phyloP scores from a whole-genome alignment of 495 filamentous ascomycete species.

The Penicillium desertorum region DNA sequence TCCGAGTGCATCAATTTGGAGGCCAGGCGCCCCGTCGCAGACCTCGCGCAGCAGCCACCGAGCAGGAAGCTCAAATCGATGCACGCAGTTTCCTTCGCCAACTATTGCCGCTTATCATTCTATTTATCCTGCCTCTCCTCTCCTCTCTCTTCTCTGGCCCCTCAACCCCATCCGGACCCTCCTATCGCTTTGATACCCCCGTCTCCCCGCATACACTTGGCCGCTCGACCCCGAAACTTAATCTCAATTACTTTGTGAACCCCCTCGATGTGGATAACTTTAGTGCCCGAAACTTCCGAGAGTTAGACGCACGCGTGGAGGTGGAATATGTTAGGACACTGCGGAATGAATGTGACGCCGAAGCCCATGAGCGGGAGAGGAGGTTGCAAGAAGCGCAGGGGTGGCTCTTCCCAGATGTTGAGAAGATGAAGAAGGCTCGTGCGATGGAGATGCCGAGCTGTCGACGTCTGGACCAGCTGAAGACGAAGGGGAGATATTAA shows the following conservation, averaged over 20 bases:
- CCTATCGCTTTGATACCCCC: conserved; percentile 67
- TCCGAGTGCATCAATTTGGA: conserved; percentile 86
- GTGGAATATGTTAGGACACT: conserved; percentile 64
- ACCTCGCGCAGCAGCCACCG: conserved; percentile 62
- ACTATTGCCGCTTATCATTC: conserved; percentile 80
- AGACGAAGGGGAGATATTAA: conserved; percentile 27
- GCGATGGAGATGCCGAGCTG: conserved; percentile 62
- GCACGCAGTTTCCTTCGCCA: conserved; percentile 51
- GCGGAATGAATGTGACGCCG: conserved; percentile 67
- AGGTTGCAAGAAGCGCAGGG: conserved; percentile 80
- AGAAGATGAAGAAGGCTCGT: conserved; percentile 68
- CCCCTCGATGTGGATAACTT: conserved; percentile 72
- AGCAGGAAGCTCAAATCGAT: conserved; percentile 50
- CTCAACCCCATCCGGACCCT: conserved; percentile 59
- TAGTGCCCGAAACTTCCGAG: conserved; percentile 60
- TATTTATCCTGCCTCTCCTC: conserved; percentile 85
- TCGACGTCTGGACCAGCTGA: conserved; percentile 49
- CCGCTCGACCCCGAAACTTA: conserved; percentile 66
- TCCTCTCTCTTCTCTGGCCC: conserved; percentile 72
- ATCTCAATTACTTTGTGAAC: conserved; percentile 81
- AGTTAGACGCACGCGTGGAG: conserved; percentile 78
- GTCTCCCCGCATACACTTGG: conserved; percentile 67
- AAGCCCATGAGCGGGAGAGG: conserved; percentile 59
- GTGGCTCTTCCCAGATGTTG: conserved; percentile 79
- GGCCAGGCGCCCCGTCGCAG: conserved; percentile 65